Conservation (phyloP, 805 yeast genomes). For the Suhomyces faveliae region DNA sequence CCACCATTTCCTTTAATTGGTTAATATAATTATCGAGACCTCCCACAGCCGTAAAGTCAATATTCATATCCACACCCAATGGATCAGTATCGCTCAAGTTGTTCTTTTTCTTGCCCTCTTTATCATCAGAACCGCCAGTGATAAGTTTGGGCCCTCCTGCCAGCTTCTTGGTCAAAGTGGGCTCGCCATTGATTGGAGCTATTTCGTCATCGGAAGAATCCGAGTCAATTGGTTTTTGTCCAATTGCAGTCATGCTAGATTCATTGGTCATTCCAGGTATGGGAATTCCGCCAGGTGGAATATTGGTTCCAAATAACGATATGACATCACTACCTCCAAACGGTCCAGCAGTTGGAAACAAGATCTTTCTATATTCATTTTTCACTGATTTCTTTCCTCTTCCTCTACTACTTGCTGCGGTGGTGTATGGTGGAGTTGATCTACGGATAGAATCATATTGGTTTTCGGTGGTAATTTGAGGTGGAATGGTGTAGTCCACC, state of each 20-base stretch:
- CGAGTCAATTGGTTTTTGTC: constrained; percentile 45
- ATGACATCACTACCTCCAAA: constrained; percentile 95
- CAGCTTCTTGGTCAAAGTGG: constrained; percentile 32
- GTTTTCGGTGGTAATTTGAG: constrained; percentile 58
- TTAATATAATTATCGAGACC: constrained; percentile 88
- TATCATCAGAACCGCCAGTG: constrained; percentile 29
- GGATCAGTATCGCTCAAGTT: constrained; percentile 89
- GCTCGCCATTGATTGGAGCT: constrained; percentile 43
- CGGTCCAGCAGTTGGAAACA: constrained; percentile 95
- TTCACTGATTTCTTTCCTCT: constrained; percentile 33
- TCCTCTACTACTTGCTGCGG: constrained; percentile 40
- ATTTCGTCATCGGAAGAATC: constrained; percentile 67
- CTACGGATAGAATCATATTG: constrained; percentile 23
- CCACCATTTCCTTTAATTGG: constrained; percentile 95
- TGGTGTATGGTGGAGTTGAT: constrained; percentile 20
- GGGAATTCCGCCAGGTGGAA: constrained; percentile 50
- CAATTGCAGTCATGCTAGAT: constrained; percentile 29
- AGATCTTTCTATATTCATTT: constrained; percentile 55
- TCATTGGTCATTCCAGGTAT: constrained; percentile 32
- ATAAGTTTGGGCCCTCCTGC: constrained; percentile 25
- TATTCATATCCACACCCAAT: constrained; percentile 82
- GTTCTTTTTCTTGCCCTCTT: constrained; percentile 48
- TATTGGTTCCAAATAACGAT: constrained; percentile 72
- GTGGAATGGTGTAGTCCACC: constrained; percentile 79
- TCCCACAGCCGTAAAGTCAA: constrained; percentile 82